phyloP scores from a whole-genome alignment of 805 yeast genomes.

The Saturnispora sanitii region DNA sequence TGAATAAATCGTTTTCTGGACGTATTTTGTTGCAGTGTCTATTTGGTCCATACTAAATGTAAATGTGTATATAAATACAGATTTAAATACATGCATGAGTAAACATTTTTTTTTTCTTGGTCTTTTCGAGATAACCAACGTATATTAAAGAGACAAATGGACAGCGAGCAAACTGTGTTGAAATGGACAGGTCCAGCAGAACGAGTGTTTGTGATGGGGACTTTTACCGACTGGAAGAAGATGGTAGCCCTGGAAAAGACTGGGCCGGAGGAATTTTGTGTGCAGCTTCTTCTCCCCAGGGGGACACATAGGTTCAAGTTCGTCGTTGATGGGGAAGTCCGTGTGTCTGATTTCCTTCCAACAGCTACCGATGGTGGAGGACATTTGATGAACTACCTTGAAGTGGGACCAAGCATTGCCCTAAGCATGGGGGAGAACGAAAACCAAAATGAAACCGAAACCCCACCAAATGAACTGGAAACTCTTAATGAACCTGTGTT shows the following conservation, averaged over 20 bases:
- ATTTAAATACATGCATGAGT: no score
- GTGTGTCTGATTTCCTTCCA: slow-evolving; percentile 83
- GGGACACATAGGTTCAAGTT: slow-evolving; percentile 92
- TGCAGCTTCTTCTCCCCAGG: slow-evolving; percentile 69
- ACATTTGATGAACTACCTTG: slow-evolving; percentile 85
- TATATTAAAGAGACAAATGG: neutral
- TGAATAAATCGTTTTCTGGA: slow-evolving; percentile 5
- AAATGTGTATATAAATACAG: neutral
- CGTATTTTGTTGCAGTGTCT: neutral
- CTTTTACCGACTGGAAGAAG: slow-evolving; percentile 96
- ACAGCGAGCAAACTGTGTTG: slow-evolving; percentile 53
- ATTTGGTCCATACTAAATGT: neutral
- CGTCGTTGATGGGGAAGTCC: slow-evolving; percentile 85
- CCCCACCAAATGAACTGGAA: slow-evolving; percentile 1
- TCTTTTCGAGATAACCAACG: neutral
- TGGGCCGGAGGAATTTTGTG: slow-evolving; percentile 42
- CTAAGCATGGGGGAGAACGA: slow-evolving; percentile 25
- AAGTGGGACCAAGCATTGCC: slow-evolving; percentile 55
- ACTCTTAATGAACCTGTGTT: slow-evolving; percentile 1
- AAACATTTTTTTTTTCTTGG: neutral
- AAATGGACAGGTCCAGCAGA: slow-evolving; percentile 96
- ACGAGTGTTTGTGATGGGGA: slow-evolving; percentile 92
- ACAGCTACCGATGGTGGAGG: slow-evolving; percentile 98
- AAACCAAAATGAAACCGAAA: slow-evolving; percentile 17
- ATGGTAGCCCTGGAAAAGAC: slow-evolving; percentile 79